These are phyloP conservation scores for Penicillium sp. DNA, from an alignment of 2,329 filamentous ascomycete genomes.

Conservation along the genomic window DNA sequence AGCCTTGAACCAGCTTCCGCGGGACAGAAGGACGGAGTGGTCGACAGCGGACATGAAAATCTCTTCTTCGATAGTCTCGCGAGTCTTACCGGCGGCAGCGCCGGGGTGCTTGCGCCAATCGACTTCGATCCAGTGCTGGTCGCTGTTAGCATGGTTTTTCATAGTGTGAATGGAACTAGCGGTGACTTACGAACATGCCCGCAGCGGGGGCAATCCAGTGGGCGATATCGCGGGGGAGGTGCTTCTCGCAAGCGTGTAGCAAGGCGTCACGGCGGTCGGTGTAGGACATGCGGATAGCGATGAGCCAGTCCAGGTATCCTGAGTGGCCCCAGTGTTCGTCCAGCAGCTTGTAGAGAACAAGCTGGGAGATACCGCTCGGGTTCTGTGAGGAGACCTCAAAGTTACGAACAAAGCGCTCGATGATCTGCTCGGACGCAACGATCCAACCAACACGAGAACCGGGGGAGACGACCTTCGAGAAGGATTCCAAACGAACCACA, in stretches of 20 bases:
- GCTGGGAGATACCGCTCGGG: slow-evolving; percentile 79
- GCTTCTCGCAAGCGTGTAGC: slow-evolving; percentile 74
- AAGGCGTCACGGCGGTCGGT: slow-evolving; percentile 76
- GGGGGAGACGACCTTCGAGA: slow-evolving; percentile 87
- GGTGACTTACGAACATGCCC: slow-evolving; percentile 84
- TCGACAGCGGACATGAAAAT: slow-evolving; percentile 79
- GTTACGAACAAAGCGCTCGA: slow-evolving; percentile 79
- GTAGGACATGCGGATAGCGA: slow-evolving; percentile 78
- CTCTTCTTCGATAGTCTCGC: slow-evolving; percentile 69
- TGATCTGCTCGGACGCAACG: slow-evolving; percentile 79
- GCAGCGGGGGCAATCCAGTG: slow-evolving; percentile 78
- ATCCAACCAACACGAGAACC: slow-evolving; percentile 86
- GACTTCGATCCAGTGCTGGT: slow-evolving; percentile 50
- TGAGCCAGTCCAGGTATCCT: slow-evolving; percentile 87
- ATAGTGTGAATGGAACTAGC: neutral
- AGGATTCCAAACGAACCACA: slow-evolving; percentile 87
- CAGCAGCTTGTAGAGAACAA: slow-evolving; percentile 82
- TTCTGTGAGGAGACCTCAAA: slow-evolving; percentile 83
- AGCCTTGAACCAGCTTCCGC: slow-evolving; percentile 89
- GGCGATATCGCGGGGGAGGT: slow-evolving; percentile 72
- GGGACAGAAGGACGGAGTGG: slow-evolving; percentile 75
- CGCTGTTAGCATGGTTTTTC: slow-evolving; percentile 2
- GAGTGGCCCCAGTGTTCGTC: slow-evolving; percentile 93
- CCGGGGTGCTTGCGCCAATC: slow-evolving; percentile 50
- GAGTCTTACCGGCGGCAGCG: slow-evolving; percentile 37